Evolutionary conservation across 2,329 filamentous ascomycete species (phyloP).

Genomic region (Ceratocystiopsis brevicomis): DNA sequence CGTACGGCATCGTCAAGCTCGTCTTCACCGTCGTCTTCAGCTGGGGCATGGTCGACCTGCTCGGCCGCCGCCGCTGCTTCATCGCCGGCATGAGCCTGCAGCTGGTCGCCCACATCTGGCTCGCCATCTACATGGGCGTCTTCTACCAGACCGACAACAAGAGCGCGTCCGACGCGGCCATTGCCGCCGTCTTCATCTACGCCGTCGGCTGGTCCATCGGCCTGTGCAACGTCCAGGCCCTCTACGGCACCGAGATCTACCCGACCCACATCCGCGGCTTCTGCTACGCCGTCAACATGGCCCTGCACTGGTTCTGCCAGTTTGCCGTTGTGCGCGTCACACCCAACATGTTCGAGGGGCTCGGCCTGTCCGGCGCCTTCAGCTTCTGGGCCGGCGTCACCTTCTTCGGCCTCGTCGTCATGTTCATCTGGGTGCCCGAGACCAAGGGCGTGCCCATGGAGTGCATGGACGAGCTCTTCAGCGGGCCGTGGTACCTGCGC

Average conservation of each 20-base stretch:
- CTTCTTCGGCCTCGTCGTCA: conserved; percentile 26
- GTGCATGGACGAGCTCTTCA: conserved; percentile 13
- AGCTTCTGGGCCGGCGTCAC: conserved; percentile 19
- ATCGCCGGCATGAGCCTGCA: conserved; percentile 23
- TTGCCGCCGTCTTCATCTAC: conserved; percentile 41
- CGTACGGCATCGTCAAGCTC: conserved; percentile 45
- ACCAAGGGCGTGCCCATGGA: conserved; percentile 10
- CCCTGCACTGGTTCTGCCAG: conserved; percentile 46
- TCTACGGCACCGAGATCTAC: conserved; percentile 40
- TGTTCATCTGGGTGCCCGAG: conserved; percentile 9
- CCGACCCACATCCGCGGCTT: conserved; percentile 36
- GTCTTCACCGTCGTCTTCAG: conserved; percentile 36
- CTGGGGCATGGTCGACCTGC: conserved; percentile 37
- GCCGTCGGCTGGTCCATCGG: conserved; percentile 32
- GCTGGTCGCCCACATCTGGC: conserved; percentile 21
- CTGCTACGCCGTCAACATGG: conserved; percentile 25
- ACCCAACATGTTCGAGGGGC: conserved; percentile 33
- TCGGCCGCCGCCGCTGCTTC: conserved; percentile 29
- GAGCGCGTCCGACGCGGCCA: conserved; percentile 24
- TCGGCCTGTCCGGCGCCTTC: conserved; percentile 34
- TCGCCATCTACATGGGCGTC: conserved; percentile 37
- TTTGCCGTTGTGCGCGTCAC: conserved; percentile 42
- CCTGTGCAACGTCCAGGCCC: conserved; percentile 11
- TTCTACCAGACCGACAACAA: conserved; percentile 17
- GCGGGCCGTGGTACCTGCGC: no score